Percentiles rank a stretch among this genome's conserved stretches.
Conservation (phyloP, 768 basidiomycete genomes). For the Kwoniella bestiolae region DNA sequence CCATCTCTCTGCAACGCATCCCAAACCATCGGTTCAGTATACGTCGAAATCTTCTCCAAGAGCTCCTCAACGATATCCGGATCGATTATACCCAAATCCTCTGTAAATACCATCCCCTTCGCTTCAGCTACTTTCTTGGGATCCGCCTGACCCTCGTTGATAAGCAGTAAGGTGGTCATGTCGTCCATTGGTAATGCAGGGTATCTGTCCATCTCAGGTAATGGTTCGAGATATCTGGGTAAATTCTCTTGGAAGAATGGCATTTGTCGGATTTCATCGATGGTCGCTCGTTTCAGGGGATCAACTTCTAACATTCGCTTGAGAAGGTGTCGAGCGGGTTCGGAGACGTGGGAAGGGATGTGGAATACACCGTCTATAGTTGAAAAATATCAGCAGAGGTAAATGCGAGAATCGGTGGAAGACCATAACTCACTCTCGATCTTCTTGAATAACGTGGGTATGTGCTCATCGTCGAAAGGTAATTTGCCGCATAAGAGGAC, state of each 20-base stretch:
- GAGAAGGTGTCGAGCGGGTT: slow-evolving; percentile 78
- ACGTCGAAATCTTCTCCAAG: slow-evolving; percentile 69
- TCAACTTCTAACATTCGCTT: slow-evolving; percentile 89
- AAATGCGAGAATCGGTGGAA: too few species aligned
- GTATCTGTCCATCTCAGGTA: slow-evolving; percentile 65
- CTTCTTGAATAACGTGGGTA: slow-evolving; percentile 88
- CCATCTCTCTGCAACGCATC: slow-evolving; percentile 80
- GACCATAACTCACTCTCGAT: slow-evolving; percentile 70
- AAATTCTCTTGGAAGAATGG: slow-evolving; percentile 88
- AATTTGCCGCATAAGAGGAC: slow-evolving; percentile 95
- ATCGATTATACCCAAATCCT: slow-evolving; percentile 88
- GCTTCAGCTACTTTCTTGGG: slow-evolving; percentile 49
- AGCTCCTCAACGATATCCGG: slow-evolving; percentile 88
- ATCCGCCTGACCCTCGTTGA: slow-evolving; percentile 51
- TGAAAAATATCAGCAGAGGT: too few species aligned
- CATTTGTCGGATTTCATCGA: slow-evolving; percentile 85
- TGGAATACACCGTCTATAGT: slow-evolving; percentile 83
- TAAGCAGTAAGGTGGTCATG: slow-evolving; percentile 42
- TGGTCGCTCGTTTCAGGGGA: slow-evolving; percentile 90
- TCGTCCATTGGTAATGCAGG: slow-evolving; percentile 46
- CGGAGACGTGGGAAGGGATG: slow-evolving; percentile 77
- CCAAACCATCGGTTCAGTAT: slow-evolving; percentile 85
- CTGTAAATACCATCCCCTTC: slow-evolving; percentile 66
- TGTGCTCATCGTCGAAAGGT: slow-evolving; percentile 97
- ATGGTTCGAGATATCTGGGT: slow-evolving; percentile 76